Base-by-base conservation (phyloP, 192 early-diverging fungal genomes). In the Chytriomyces confervae region DNA sequence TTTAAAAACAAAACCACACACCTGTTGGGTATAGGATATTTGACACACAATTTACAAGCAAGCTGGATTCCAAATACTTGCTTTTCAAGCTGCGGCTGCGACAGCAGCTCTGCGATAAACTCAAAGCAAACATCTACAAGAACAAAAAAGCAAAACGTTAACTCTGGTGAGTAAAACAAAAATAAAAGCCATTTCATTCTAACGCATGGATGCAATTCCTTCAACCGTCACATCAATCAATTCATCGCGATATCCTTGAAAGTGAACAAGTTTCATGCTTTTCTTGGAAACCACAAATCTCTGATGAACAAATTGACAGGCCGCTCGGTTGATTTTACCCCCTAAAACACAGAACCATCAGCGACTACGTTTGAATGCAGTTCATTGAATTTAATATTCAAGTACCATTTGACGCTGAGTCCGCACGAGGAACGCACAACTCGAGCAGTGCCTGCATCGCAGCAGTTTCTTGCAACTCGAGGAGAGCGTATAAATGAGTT, bases 11-110 rank as follows among this genome's bases (percentile, higher is more conserved):
- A 48, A 29, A 69, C 47, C 10, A 45, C 29, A 29, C 63, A 88
- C 88, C 84, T 86, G 45, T 77, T 82, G 50, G 82, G 84, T 13
- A 90, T 72, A 20, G 89, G 89, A 50, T 88, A 90, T 62, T 82
- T 84, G 49, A 85, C 79, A 61, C 75, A 84, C 23, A 90, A 70
- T 61, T 78, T 51, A 20, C 79, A 81, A 7, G 83, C 82, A 16
- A 90, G 79, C 8, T 80, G 75, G 48, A 86, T 65, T 6, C 80
- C 89, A 85, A 90, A 90, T 6, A 86, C 80, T 68, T 85, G 84
- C 23, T 83, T 79, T 10, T 85, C 77, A 0, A 79, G 27, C 43
- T 82, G 67, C 3, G 87, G 87, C 24, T 87, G 86, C 36, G 11
- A 18, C 10, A 81, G 11, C 47, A 84, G 74, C 53, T 81, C 83